phyloP scores from a whole-genome alignment of 2,329 filamentous ascomycete genomes.

The Trichoderma atroviride region DNA sequence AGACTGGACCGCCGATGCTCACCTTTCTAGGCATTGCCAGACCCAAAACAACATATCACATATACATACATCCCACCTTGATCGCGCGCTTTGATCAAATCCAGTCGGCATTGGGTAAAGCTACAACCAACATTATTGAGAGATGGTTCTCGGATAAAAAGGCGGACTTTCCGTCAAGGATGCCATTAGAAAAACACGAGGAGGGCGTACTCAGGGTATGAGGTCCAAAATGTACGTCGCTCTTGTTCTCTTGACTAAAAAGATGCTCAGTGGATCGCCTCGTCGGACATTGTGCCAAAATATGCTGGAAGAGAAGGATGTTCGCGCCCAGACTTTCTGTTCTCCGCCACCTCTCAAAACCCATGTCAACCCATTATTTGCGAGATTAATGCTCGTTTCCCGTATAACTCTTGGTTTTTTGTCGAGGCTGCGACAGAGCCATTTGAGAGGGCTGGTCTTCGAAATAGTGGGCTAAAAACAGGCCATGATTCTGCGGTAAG shows the following conservation, averaged over 20 bases:
- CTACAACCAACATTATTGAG: conserved; percentile 5
- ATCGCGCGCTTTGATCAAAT: conserved; percentile 7
- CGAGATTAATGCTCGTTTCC: conserved; percentile 15
- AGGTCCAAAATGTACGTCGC: background rate
- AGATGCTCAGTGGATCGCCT: conserved; percentile 9
- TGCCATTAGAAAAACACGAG: background rate
- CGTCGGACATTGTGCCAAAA: conserved; percentile 12
- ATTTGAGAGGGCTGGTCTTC: conserved; percentile 1
- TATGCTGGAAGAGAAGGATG: conserved; percentile 11
- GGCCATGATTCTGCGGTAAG: background rate
- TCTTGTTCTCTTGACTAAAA: background rate
- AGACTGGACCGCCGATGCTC: conserved; percentile 1
- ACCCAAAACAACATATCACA: conserved; percentile 1
- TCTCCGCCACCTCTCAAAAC: background rate
- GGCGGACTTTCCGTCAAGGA: background rate
- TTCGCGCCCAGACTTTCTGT: conserved; percentile 18
- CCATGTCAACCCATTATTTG: conserved; percentile 6
- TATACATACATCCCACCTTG: background rate
- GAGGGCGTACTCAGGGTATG: background rate
- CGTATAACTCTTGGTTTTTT: conserved; percentile 16
- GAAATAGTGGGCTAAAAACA: background rate
- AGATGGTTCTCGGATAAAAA: background rate
- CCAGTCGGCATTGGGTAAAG: conserved; percentile 4
- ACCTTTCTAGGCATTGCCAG: background rate
- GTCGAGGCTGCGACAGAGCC: background rate